These are phyloP conservation scores for Verbascum thapsus DNA, from an alignment of 257 asterid species.

Conservation along the genomic window DNA sequence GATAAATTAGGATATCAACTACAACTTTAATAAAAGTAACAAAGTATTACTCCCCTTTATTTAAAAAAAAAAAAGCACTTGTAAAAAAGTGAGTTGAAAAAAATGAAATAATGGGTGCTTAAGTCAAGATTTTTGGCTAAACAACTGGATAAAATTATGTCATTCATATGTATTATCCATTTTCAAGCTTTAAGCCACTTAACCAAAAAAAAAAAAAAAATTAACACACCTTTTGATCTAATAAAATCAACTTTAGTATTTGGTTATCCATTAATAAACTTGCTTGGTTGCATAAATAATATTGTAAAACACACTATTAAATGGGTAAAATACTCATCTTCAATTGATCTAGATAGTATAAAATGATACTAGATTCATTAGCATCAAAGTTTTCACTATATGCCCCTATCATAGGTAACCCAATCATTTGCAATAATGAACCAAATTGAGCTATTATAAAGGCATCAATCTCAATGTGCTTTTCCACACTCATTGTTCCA, in stretches of 20 bases:
- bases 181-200: too few species aligned
- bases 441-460: neutral
- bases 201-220: too few species aligned
- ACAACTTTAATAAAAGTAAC: neutral
- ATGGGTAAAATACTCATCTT: too few species aligned
- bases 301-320: too few species aligned
- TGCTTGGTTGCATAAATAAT: too few species aligned
- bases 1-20: neutral
- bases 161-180: too few species aligned
- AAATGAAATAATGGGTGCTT: neutral
- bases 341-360: too few species aligned
- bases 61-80: neutral
- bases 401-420: constrained; percentile 4
- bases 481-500: neutral
- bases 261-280: too few species aligned
- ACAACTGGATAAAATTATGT: neutral
- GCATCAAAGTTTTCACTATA: neutral
- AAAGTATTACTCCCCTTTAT: neutral
- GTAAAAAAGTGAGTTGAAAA: too few species aligned
- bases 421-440: constrained; percentile 31
- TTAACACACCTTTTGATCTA: too few species aligned
- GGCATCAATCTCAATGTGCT: neutral
- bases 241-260: too few species aligned
- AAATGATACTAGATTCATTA: too few species aligned
- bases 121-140: neutral